Evolutionary conservation across 2,329 filamentous ascomycete genomes (phyloP).

Genomic region (Colletotrichum spaethianum): DNA sequence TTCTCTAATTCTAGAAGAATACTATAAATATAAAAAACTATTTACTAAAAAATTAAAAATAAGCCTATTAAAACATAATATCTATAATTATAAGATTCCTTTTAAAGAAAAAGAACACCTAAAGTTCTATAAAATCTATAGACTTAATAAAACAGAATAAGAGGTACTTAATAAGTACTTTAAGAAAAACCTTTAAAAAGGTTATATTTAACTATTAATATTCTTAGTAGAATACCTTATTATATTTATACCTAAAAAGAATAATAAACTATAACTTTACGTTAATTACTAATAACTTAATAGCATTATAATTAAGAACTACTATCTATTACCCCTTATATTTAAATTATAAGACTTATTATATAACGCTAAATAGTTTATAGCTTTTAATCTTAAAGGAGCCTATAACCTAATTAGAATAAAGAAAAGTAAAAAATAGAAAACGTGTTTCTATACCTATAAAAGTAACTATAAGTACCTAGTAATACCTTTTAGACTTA

Average conservation of each 20-base stretch:
- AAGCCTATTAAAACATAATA: too few relatives aligned
- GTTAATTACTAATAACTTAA: background rate
- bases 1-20: too few relatives aligned
- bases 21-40: too few relatives aligned
- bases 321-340: background rate
- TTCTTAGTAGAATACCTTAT: too few relatives aligned
- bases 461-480: background rate
- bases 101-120: too few relatives aligned
- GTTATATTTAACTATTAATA: too few relatives aligned
- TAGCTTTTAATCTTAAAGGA: background rate
- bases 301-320: background rate
- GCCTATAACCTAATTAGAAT: background rate
- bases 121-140: too few relatives aligned
- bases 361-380: background rate
- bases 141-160: too few relatives aligned
- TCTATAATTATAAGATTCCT: too few relatives aligned
- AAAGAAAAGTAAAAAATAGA: background rate
- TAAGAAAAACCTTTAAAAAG: too few relatives aligned
- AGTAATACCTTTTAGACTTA: background rate
- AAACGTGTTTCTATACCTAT: background rate
- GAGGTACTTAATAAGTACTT: too few relatives aligned
- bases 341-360: background rate
- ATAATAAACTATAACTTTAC: background rate
- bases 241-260: background rate
- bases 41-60: too few relatives aligned